phyloP scores from a whole-genome alignment of 352 stramenopile species.

The Pythium angustatum region DNA sequence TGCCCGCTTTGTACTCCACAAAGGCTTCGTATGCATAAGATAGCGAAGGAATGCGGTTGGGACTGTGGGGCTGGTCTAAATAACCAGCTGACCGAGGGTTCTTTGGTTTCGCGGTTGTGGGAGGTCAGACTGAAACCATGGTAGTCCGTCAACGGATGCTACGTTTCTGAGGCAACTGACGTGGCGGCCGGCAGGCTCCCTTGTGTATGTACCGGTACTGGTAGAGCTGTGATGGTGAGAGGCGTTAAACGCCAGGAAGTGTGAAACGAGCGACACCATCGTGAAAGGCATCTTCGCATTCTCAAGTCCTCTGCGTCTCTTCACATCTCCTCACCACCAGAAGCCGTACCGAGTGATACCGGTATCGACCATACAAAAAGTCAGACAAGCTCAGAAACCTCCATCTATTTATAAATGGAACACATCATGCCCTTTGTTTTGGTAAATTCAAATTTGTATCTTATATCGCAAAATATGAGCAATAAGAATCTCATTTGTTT shows the following conservation, averaged over 20 bases:
- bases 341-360: conserved; percentile 4
- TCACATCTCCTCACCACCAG: conserved; percentile 15
- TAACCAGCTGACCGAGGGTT: too few species aligned
- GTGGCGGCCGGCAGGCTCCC: background rate
- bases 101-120: too few species aligned
- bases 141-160: too few species aligned
- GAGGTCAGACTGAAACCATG: too few species aligned
- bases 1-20: too few species aligned
- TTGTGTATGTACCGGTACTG: background rate
- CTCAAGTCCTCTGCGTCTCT: background rate
- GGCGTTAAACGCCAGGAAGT: background rate
- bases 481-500: background rate
- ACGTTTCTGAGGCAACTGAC: conserved; percentile 7
- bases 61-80: too few species aligned
- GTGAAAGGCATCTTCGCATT: background rate
- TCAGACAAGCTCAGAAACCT: conserved; percentile 9
- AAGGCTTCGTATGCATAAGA: too few species aligned
- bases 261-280: background rate
- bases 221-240: too few species aligned
- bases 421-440: background rate
- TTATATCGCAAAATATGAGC: background rate
- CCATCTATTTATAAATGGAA: conserved; percentile 18
- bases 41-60: too few species aligned
- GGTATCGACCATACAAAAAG: conserved; percentile 3
- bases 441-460: background rate